Percentiles rank a stretch among this genome's conserved stretches.
These are phyloP conservation scores for Margaritispora aquatica DNA, from an alignment of 495 filamentous ascomycete species.

Conservation along the genomic window DNA sequence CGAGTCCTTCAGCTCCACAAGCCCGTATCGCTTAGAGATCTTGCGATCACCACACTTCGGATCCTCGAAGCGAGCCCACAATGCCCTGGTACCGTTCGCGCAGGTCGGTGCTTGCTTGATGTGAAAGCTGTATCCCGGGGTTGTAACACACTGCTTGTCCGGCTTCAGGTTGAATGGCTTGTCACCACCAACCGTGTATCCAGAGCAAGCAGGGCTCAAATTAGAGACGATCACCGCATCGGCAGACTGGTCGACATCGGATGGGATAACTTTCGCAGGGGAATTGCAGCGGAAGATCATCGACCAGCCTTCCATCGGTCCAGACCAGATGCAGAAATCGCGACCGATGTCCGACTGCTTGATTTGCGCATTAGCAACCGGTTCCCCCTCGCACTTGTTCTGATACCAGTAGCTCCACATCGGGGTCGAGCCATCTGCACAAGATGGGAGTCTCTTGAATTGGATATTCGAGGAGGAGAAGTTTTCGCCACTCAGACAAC, in stretches of 20 bases:
- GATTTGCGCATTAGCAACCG: background rate
- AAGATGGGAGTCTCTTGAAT: background rate
- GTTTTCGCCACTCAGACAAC: background rate
- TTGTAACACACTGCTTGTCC: background rate
- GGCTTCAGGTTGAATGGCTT: background rate
- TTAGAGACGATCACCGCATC: background rate
- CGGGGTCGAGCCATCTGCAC: background rate
- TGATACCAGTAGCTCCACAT: background rate
- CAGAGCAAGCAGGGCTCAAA: background rate
- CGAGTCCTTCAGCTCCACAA: background rate
- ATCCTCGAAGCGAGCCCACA: background rate
- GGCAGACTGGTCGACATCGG: background rate
- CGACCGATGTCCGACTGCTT: background rate
- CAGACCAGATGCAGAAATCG: background rate
- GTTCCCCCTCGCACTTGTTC: background rate
- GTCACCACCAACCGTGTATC: too few relatives aligned
- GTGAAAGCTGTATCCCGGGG: background rate
- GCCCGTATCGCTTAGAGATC: background rate
- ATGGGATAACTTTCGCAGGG: background rate
- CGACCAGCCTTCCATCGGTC: background rate
- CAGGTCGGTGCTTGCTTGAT: background rate
- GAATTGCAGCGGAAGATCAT: background rate
- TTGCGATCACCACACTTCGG: background rate
- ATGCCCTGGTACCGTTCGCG: background rate
- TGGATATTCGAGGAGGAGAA: background rate